Base-by-base conservation (phyloP, 2,329 filamentous ascomycete genomes). In the Aspergillus brasiliensis region DNA sequence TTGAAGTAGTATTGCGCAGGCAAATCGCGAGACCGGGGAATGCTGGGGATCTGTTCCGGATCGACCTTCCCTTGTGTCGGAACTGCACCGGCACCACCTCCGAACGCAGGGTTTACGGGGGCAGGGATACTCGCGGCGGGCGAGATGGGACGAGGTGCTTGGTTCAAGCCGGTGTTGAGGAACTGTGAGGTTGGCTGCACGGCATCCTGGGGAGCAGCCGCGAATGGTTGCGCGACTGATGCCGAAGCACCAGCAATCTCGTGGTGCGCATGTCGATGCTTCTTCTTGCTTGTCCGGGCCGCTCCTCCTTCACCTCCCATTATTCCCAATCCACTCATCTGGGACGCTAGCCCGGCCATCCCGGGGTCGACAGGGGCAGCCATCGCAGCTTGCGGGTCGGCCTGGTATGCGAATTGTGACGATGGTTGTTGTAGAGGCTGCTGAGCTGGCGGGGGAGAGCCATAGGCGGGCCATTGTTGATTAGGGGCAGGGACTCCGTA, bases 181-280 rank as follows among this genome's bases (percentile, higher is more conserved):
- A 86, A 90, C 67, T 85, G 83, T 27, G 82, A 77, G 8, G 84
- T 81, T 8, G 82, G 79, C 17, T 84, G 81, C 23, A 82, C 82
- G 28, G 58, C 15, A n/a, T 58, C 61, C 19, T 21, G 51, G 10
- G 59, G 53, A 6, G 42, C 53, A 62, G 86, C 88, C 72, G 89
- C 88, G 78, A 90, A 91, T 10, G 86, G 80, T 70, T 90, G 87
- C 52, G 87, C 57, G 11, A 65, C 62, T 23, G 65, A 57, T 27
- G 62, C 86, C 5, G 82, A 82, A 11, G 88, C 83, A 21, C 90
- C 86, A 65, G 94, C 91, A 56, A 98, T 86, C 40, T 87, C 89
- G 76, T 98, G 94, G 76, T 96, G 91, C 64, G 93, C 94, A 78
- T 98, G 94, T 61, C 92, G 87, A 75, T 97, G 90, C 84, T 97